These are phyloP conservation scores for Sclerotinia subarctica DNA, from an alignment of 2,329 filamentous ascomycete genomes.

Conservation along the genomic window DNA sequence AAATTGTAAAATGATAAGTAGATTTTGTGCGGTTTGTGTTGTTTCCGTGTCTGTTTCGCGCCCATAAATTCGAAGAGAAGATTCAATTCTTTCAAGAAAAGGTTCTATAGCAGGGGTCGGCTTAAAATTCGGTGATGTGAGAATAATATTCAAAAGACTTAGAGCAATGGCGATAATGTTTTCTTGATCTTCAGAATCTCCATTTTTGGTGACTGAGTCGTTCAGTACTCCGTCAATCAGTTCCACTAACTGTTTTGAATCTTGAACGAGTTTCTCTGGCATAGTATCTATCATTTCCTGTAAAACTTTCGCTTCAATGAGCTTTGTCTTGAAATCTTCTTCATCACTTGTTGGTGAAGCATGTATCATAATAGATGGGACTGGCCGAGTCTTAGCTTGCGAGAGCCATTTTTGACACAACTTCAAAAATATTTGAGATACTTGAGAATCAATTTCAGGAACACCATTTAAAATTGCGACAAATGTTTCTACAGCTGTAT, in stretches of 20 bases:
- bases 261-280: constrained; percentile 60
- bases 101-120: constrained; percentile 43
- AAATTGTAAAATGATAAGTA: constrained; percentile 54
- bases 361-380: constrained; percentile 32
- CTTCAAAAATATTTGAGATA: constrained; percentile 58
- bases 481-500: constrained; percentile 47
- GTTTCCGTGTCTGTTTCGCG: constrained; percentile 42
- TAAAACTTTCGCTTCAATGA: constrained; percentile 60
- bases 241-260: constrained; percentile 62
- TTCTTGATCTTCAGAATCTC: constrained; percentile 44
- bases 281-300: constrained; percentile 63
- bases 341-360: constrained; percentile 38
- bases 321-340: constrained; percentile 45
- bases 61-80: constrained; percentile 46
- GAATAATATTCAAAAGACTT: constrained; percentile 58
- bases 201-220: constrained; percentile 26
- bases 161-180: constrained; percentile 53
- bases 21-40: constrained; percentile 54
- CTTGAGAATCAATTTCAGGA: constrained; percentile 41
- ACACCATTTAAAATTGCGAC: constrained; percentile 48
- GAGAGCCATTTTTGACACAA: constrained; percentile 58
- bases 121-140: constrained; percentile 56
- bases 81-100: constrained; percentile 47
- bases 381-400: constrained; percentile 26
- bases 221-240: constrained; percentile 59